Conservation (phyloP, 306 rosid species). For the Sicyos baderoa region DNA sequence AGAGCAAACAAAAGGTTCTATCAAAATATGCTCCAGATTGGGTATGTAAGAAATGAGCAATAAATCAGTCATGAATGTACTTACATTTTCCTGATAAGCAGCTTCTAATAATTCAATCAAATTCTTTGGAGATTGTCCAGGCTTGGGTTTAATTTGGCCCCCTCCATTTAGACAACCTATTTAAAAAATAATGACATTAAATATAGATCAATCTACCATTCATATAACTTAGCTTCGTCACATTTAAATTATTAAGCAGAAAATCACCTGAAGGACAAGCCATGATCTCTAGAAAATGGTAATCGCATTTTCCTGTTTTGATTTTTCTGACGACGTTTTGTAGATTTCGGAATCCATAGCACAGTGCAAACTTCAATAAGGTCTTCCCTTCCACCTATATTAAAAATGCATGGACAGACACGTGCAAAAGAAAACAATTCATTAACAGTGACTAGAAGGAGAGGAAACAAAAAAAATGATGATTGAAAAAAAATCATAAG, state of each 20-base stretch:
- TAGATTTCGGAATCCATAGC: slow-evolving; percentile 88
- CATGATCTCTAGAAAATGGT: slow-evolving; percentile 88
- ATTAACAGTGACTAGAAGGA: slow-evolving; percentile 3
- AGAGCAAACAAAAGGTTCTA: neutral
- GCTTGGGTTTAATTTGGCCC: slow-evolving; percentile 79
- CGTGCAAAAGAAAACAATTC: neutral
- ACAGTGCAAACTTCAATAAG: slow-evolving; percentile 64
- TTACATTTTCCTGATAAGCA: slow-evolving; percentile 66
- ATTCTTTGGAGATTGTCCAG: slow-evolving; percentile 65
- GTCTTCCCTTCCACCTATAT: slow-evolving; percentile 73
- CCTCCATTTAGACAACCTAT: slow-evolving; percentile 98
- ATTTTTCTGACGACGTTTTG: slow-evolving; percentile 75
- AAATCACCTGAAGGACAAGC: slow-evolving; percentile 89
- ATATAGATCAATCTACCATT: slow-evolving; percentile 8
- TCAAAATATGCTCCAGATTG: neutral
- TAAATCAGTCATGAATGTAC: slow-evolving; percentile 17
- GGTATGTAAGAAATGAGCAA: neutral
- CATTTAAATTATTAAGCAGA: slow-evolving; percentile 7
- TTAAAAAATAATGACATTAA: neutral
- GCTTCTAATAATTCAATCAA: slow-evolving; percentile 60
- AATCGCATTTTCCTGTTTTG: slow-evolving; percentile 68
- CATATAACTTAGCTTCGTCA: neutral
- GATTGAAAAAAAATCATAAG: neutral
- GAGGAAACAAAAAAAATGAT: neutral
- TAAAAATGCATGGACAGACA: slow-evolving; percentile 10